Evolutionary conservation across 2,329 filamentous ascomycete genomes (phyloP), one percentile per base, ranked within the genome.

Genomic region (Fusarium secorum): DNA sequence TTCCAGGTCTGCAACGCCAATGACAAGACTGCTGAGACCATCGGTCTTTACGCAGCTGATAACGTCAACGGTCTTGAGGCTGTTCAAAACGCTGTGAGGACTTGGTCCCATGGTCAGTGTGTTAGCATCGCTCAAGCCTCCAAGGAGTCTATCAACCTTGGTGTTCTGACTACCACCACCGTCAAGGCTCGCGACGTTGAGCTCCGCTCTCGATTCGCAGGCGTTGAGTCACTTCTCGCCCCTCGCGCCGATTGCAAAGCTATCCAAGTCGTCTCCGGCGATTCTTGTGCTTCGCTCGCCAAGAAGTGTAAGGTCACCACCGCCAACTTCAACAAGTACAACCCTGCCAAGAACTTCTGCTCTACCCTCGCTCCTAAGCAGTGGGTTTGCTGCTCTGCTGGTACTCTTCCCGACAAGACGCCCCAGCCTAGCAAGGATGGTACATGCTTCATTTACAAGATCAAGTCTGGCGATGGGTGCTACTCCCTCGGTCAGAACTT

Each of bases 291-390:
- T 0, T 64, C 78, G 0, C 72, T 86, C 1, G 82, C 82, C 0
- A 54, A 69, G 9, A 74, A 75, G 39, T 85, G 83, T 57, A 79
- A 81, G 8, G 81, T 86, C 18, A 79, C 79, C 0, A 65, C 69
- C 4, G 52, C 70, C 15, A 75, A 85, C 45, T 81, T 85, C 48
- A 77, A 68, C 20, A 79, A 80, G 55, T 83, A 79, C 68, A 85
- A 86, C 66, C 56, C 57, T 3, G 57, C 58, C 14, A 60, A 66
- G 30, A 77, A 75, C 60, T 72, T 81, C 2, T 84, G 81, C 57
- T 68, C 75, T 5, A 77, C 66, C 0, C 75, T 86, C 2, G 58
- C 59, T 10, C 71, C 75, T 0, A 77, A 76, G 26, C 76, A 82
- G 68, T 76, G 70, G 44, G 78, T 82, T 1, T 84, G 82, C 72